phyloP scores from a whole-genome alignment of 257 asterid species.

The Nicotiana attenuata region DNA sequence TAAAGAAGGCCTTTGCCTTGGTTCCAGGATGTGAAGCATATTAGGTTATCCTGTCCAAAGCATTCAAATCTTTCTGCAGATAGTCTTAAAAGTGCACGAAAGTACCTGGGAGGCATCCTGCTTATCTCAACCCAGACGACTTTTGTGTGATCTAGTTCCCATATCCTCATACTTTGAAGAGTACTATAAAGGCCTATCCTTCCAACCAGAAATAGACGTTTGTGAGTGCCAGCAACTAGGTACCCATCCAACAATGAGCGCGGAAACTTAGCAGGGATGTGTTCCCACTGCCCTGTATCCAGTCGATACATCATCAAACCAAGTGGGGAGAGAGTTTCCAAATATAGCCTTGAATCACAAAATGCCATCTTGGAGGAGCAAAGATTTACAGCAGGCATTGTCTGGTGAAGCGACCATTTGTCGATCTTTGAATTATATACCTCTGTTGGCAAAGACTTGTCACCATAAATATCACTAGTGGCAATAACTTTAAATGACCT shows the following conservation, averaged over 20 bases:
- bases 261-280: slow-evolving; percentile 93
- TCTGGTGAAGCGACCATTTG: slow-evolving; percentile 81
- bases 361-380: slow-evolving; percentile 99
- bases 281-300: slow-evolving; percentile 92
- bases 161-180: slow-evolving; percentile 92
- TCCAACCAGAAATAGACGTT: slow-evolving; percentile 85
- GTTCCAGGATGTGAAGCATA: slow-evolving; percentile 97
- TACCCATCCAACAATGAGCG: slow-evolving; percentile 95
- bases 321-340: slow-evolving; percentile 92
- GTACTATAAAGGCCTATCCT: slow-evolving; percentile 90
- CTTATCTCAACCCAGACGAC: slow-evolving; percentile 82
- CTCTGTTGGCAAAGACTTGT: slow-evolving; percentile 84
- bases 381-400: slow-evolving; percentile 92
- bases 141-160: slow-evolving; percentile 92
- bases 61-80: slow-evolving; percentile 98
- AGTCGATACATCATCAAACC: slow-evolving; percentile 90
- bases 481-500: slow-evolving; percentile 85
- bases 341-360: slow-evolving; percentile 81
- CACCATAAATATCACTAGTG: slow-evolving; percentile 84
- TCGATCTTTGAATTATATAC: slow-evolving; percentile 78
- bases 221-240: slow-evolving; percentile 82
- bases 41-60: slow-evolving; percentile 91
- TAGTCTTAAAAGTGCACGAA: slow-evolving; percentile 81
- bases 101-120: slow-evolving; percentile 91
- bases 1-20: slow-evolving; percentile 94